Evolutionary conservation across 1,284 basidiomycete genomes (phyloP), one percentile per base, ranked within the genome.

Genomic region (Sanghuangporus weigelae): DNA sequence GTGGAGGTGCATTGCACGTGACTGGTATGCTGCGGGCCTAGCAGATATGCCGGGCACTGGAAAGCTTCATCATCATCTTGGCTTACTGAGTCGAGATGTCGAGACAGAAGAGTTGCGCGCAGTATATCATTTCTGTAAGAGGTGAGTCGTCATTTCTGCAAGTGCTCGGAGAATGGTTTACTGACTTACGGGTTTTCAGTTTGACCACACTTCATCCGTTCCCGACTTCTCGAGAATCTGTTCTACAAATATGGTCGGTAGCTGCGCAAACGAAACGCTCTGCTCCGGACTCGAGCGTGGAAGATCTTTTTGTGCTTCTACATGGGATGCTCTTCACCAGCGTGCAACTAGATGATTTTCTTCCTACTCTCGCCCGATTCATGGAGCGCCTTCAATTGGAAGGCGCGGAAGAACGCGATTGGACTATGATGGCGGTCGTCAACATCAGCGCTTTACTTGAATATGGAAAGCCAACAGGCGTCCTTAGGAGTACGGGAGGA

Each of bases 321-420:
- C 96, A 98, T 68, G 96, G 96, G 31, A 93, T 97, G 90, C 81
- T 99, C 1, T 96, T 98, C 76, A 98, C 96, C 10, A 90, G 91
- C 67, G 92, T 97, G 67, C 86, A 96, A 69, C 84, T 98, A 21
- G 96, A 99, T 74, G 90, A 95, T 73, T 98, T 98, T 71, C 78
- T 84, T 48, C 80, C 86, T 0, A 88, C 90, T 0, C 84, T 95
- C 55, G 89, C 89, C 2, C 88, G 93, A 36, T 92, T 97, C 72
- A 81, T 95, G 65, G 93, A 96, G 73, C 87, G 92, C 42, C 82
- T 98, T 0, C 83, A 89, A 67, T 88, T 96, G 55, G 87, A 92
- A 70, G 86, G 86, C 63, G 83, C 85, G 2, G 85, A 92, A 59
- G 93, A 95, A 72, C 86, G 90, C 23, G 92, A 94, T 66, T 99